phyloP scores from a whole-genome alignment of 805 yeast species.

The Aciculoconidium aculeatum region DNA sequence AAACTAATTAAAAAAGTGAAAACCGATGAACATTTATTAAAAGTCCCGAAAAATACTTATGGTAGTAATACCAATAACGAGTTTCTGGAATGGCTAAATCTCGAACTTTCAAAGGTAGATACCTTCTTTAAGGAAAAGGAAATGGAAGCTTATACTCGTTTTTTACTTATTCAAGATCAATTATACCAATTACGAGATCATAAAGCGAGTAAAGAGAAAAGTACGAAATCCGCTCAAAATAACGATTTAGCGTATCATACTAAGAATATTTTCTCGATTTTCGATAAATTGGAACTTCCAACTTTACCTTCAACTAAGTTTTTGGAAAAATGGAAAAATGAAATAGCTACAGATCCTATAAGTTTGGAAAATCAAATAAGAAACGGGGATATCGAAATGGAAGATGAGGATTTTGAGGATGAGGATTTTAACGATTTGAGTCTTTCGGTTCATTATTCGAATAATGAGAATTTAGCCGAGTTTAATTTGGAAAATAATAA shows the following conservation, averaged over 20 bases:
- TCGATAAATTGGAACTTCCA: conserved; percentile 34
- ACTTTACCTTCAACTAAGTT: conserved; percentile 35
- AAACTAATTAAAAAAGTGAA: conserved; percentile 40
- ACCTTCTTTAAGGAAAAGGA: conserved; percentile 57
- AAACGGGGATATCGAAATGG: conserved; percentile 30
- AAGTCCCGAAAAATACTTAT: conserved; percentile 3
- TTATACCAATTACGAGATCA: conserved; percentile 58
- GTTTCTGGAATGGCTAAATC: conserved; percentile 65
- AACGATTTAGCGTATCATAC: conserved; percentile 26
- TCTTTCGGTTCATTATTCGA: too few relatives aligned
- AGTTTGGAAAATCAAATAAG: conserved; percentile 33
- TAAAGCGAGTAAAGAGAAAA: conserved; percentile 15
- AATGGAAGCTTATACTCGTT: conserved; percentile 53
- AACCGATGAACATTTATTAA: conserved; percentile 13
- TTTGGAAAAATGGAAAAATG: conserved; percentile 8
- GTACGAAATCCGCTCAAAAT: conserved; percentile 5
- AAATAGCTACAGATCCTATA: conserved; percentile 6
- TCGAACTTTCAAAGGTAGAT: conserved; percentile 55
- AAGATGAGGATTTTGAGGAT: conserved; percentile 4
- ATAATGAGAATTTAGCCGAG: too few relatives aligned
- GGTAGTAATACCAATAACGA: too few relatives aligned
- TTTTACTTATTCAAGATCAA: conserved; percentile 61
- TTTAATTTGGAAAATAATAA: too few relatives aligned
- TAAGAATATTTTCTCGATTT: conserved; percentile 15
- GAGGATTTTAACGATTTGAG: too few relatives aligned